phyloP scores from a whole-genome alignment of 805 yeast genomes.

The Ogataea paradorogensis region DNA sequence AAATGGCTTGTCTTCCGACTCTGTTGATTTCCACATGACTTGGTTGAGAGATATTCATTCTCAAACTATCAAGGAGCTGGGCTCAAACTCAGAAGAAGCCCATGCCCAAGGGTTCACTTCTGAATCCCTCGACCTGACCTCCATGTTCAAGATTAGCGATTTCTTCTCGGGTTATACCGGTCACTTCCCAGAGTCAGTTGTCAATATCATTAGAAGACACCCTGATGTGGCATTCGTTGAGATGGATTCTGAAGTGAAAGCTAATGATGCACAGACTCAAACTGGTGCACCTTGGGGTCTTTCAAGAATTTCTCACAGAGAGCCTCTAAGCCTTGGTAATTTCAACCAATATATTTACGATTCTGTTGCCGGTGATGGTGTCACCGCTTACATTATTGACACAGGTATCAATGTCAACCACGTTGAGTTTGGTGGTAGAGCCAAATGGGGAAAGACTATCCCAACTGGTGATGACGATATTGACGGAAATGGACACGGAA shows the following conservation, averaged over 20 bases:
- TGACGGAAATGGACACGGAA: slow-evolving; percentile 94
- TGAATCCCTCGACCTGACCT: slow-evolving; percentile 52
- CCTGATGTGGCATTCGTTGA: slow-evolving; percentile 63
- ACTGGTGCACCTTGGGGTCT: slow-evolving; percentile 94
- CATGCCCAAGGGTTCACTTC: slow-evolving; percentile 11
- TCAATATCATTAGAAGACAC: slow-evolving; percentile 61
- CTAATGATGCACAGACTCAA: slow-evolving; percentile 64
- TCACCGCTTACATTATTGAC: slow-evolving; percentile 83
- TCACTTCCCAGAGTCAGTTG: slow-evolving; percentile 67
- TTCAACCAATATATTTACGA: slow-evolving; percentile 74
- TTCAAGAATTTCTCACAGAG: slow-evolving; percentile 84
- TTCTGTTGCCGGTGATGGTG: slow-evolving; percentile 75
- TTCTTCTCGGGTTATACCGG: slow-evolving; percentile 80
- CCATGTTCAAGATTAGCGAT: slow-evolving; percentile 57
- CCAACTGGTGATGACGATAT: slow-evolving; percentile 66
- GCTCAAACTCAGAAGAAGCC: slow-evolving; percentile 20
- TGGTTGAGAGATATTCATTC: slow-evolving; percentile 58
- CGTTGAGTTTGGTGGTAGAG: slow-evolving; percentile 79
- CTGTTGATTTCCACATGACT: slow-evolving; percentile 61
- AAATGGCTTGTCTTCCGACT: slow-evolving; percentile 51
- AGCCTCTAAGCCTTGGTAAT: slow-evolving; percentile 61
- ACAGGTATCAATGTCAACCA: slow-evolving; percentile 82
- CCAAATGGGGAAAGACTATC: slow-evolving; percentile 80
- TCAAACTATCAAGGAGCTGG: slow-evolving; percentile 33
- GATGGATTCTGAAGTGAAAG: slow-evolving; percentile 66